These are phyloP conservation scores for Penicillium cosmopolitanum DNA, from an alignment of 495 filamentous ascomycete genomes.

Conservation along the genomic window DNA sequence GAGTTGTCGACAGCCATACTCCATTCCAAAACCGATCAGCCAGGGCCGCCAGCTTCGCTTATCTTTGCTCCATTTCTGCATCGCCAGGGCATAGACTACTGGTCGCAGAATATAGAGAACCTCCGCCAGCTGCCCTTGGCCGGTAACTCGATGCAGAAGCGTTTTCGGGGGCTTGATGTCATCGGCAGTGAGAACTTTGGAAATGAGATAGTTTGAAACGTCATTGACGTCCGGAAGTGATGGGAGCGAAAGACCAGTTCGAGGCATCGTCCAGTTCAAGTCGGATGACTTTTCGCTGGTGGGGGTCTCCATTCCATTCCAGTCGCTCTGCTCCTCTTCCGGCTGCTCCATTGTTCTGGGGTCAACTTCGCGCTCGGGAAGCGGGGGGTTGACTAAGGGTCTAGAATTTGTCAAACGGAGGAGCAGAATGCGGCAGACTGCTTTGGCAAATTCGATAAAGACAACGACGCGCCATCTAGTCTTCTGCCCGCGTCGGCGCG, in stretches of 20 bases:
- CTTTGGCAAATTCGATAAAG: conserved; percentile 83
- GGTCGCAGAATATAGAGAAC: conserved; percentile 89
- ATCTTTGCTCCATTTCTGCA: conserved; percentile 68
- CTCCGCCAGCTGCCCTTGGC: conserved; percentile 81
- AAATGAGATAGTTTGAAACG: conserved; percentile 82
- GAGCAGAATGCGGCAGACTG: conserved; percentile 79
- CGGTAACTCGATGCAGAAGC: conserved; percentile 70
- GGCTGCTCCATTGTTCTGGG: conserved; percentile 61
- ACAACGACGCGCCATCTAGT: conserved; percentile 89
- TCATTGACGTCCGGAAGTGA: conserved; percentile 76
- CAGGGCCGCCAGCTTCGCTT: conserved; percentile 82
- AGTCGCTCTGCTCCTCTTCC: conserved; percentile 47
- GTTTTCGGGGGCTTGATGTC: conserved; percentile 90
- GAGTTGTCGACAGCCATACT: conserved; percentile 83
- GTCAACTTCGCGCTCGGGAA: conserved; percentile 83
- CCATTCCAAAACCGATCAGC: conserved; percentile 84
- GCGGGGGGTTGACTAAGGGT: conserved; percentile 79
- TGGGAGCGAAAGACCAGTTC: conserved; percentile 84
- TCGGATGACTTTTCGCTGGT: conserved; percentile 49
- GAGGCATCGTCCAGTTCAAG: conserved; percentile 87
- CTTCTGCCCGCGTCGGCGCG: conserved; percentile 82
- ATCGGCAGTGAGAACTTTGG: conserved; percentile 91
- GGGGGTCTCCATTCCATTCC: conserved; percentile 53
- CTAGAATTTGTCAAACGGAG: conserved; percentile 81
- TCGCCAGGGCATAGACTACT: conserved; percentile 82